phyloP scores from a whole-genome alignment of 768 basidiomycete species.

The Mycena sanguinolenta region DNA sequence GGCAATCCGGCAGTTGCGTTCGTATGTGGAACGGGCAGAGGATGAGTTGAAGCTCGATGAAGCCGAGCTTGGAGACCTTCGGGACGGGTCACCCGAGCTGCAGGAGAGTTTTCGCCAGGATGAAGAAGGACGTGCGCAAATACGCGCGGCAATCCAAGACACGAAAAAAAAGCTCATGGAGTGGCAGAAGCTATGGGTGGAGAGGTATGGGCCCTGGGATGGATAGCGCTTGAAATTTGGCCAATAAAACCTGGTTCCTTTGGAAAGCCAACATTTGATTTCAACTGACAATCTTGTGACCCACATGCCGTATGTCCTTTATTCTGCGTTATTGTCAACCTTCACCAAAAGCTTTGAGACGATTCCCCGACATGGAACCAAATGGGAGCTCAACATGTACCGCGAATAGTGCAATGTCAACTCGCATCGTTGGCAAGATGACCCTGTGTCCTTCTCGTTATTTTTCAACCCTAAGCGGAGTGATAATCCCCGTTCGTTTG shows the following conservation, averaged over 20 bases:
- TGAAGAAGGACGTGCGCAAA: neutral
- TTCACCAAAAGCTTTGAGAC: no score
- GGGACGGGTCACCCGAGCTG: neutral
- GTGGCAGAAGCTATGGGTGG: neutral
- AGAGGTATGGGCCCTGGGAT: neutral
- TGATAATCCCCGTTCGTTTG: no score
- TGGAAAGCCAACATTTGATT: neutral
- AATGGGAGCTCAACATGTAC: no score
- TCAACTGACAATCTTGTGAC: neutral
- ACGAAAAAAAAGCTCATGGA: neutral
- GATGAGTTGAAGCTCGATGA: constrained; percentile 11
- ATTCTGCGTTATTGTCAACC: no score
- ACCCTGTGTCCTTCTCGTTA: no score
- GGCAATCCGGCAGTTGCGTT: constrained; percentile 12
- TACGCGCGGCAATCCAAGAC: neutral
- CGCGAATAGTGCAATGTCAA: no score
- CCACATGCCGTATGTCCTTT: no score
- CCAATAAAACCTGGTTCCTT: neutral
- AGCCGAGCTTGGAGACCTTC: constrained; percentile 6
- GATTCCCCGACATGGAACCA: no score
- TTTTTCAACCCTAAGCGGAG: no score
- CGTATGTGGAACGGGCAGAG: constrained; percentile 20
- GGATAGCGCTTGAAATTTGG: neutral
- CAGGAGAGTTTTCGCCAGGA: neutral
- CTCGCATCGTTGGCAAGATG: no score